phyloP scores from a whole-genome alignment of 306 rosid genomes.

The Ziziphus jujuba region DNA sequence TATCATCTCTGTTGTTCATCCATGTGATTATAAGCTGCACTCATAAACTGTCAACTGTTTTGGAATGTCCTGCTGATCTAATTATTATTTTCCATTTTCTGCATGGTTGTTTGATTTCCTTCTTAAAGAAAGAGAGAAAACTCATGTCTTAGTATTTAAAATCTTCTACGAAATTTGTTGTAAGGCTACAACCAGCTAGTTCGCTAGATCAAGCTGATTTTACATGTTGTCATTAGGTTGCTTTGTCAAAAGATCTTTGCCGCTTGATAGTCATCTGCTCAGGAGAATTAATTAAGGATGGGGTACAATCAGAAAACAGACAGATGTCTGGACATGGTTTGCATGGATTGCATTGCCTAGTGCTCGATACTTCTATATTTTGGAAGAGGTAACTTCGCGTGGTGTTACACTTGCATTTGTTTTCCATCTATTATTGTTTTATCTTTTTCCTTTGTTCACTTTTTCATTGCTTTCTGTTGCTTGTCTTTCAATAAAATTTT shows the following conservation, averaged over 20 bases:
- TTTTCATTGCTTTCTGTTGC: background rate
- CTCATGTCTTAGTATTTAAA: background rate
- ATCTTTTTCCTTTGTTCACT: conserved; percentile 25
- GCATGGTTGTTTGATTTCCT: too few relatives aligned
- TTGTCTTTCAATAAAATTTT: background rate
- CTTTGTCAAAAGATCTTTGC: conserved; percentile 90
- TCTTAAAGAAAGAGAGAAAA: background rate
- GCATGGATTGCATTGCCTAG: conserved; percentile 80
- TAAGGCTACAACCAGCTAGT: background rate
- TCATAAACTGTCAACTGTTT: too few relatives aligned
- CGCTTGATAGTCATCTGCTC: conserved; percentile 88
- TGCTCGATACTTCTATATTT: conserved; percentile 80
- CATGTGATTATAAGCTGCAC: too few relatives aligned
- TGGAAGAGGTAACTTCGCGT: conserved; percentile 75
- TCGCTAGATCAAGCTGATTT: conserved; percentile 34
- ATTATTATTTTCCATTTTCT: too few relatives aligned
- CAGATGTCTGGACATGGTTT: conserved; percentile 40
- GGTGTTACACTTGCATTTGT: conserved; percentile 1
- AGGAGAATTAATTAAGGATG: conserved; percentile 61
- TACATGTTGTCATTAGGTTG: conserved; percentile 55
- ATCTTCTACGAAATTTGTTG: background rate
- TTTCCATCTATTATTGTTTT: background rate
- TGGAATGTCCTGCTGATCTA: too few relatives aligned
- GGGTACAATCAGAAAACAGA: conserved; percentile 33
- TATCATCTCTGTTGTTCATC: too few relatives aligned